These are phyloP conservation scores for Cucurbita argyrosperma DNA, from an alignment of 306 rosid species.

Conservation along the genomic window DNA sequence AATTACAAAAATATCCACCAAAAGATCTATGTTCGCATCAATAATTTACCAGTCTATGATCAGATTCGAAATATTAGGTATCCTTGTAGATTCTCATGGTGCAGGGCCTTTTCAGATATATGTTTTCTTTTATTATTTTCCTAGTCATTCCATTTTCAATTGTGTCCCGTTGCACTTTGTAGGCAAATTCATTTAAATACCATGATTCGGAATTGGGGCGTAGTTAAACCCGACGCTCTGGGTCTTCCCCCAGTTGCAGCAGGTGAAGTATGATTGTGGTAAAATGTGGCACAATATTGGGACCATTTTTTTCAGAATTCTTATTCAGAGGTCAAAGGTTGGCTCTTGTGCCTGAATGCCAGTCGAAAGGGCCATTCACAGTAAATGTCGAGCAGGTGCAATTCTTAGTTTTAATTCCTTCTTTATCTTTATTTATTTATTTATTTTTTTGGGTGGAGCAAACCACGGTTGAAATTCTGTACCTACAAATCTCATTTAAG, in stretches of 20 bases:
- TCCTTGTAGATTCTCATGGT: neutral
- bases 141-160: neutral
- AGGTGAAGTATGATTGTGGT: conserved; percentile 91
- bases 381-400: conserved; percentile 94
- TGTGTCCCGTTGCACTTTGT: conserved; percentile 13
- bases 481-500: neutral
- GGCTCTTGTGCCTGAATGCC: conserved; percentile 99
- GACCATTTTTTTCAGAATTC: conserved; percentile 96
- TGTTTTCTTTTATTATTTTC: neutral
- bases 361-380: conserved; percentile 85
- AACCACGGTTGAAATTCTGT: neutral
- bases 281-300: conserved; percentile 82
- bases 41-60: conserved; percentile 86
- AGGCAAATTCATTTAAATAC: conserved; percentile 97
- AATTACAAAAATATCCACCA: conserved; percentile 77
- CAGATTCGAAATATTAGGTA: conserved; percentile 98
- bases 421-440: neutral
- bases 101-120: neutral
- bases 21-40: conserved; percentile 76
- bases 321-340: conserved; percentile 89
- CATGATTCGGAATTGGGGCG: conserved; percentile 98
- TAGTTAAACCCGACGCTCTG: conserved; percentile 92
- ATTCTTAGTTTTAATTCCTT: neutral
- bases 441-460: neutral
- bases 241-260: conserved; percentile 98